phyloP scores from a whole-genome alignment of 1,284 basidiomycete species.

The Neolentinus lepideus region DNA sequence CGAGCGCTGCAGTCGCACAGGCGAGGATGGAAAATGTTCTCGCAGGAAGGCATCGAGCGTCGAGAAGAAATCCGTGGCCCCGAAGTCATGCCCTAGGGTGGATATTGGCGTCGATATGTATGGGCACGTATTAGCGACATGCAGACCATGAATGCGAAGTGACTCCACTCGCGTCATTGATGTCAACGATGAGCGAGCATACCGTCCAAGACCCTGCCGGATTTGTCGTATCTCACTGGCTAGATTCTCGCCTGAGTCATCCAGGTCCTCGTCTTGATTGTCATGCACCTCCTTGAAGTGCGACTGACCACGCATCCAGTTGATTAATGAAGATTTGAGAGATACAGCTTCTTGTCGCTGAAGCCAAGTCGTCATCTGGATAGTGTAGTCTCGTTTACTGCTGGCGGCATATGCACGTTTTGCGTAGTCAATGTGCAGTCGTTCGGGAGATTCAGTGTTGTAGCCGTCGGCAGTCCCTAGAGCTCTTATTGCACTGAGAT shows the following conservation, averaged over 20 bases:
- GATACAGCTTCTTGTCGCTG: slow-evolving; percentile 6
- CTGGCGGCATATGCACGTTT: slow-evolving; percentile 19
- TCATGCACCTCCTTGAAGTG: background rate
- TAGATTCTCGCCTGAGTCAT: background rate
- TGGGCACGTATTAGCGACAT: no score
- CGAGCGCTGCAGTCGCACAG: background rate
- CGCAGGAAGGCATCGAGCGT: background rate
- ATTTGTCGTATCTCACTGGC: no score
- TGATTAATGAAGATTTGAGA: background rate
- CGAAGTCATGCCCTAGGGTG: background rate
- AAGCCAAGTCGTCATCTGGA: slow-evolving; percentile 21
- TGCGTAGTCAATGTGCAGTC: slow-evolving; percentile 21
- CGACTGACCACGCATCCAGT: background rate
- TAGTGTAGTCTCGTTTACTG: slow-evolving; percentile 15
- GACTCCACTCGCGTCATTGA: no score
- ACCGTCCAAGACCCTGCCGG: background rate
- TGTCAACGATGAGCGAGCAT: no score
- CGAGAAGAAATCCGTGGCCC: background rate
- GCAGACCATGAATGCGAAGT: no score
- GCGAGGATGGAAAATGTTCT: background rate
- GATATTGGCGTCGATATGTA: no score
- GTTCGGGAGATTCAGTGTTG: slow-evolving; percentile 21
- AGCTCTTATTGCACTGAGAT: slow-evolving; percentile 12
- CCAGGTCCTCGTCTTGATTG: background rate
- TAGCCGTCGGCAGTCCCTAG: slow-evolving; percentile 15